phyloP scores from a whole-genome alignment of 2,329 filamentous ascomycete genomes.

The Alternaria postmessia region DNA sequence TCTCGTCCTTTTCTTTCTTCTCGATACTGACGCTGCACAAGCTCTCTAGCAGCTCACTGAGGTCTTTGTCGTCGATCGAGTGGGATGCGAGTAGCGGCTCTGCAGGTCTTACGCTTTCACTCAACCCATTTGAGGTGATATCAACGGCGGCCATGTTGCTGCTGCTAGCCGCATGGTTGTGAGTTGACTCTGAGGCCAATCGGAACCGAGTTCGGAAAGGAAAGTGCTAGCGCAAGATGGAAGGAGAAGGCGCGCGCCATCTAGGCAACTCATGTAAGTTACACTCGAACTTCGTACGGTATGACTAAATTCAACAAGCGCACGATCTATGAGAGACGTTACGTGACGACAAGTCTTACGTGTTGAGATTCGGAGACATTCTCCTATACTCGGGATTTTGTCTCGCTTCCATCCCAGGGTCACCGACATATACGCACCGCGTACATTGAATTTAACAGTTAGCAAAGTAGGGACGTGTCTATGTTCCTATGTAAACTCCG shows the following conservation, averaged over 20 bases:
- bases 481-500: neutral
- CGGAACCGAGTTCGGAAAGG: neutral
- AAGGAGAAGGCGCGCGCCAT: neutral
- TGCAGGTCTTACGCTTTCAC: constrained; percentile 1
- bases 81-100: constrained; percentile 30
- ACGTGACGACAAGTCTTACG: neutral
- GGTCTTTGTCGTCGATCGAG: constrained; percentile 26
- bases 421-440: no score
- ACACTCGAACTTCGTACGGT: neutral
- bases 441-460: no score
- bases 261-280: no score
- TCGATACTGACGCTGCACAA: constrained; percentile 2
- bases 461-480: no score
- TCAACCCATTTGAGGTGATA: neutral
- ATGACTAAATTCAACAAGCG: neutral
- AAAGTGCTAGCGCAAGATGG: neutral
- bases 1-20: neutral
- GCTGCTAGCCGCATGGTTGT: neutral
- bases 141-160: neutral
- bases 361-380: neutral
- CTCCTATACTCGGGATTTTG: neutral
- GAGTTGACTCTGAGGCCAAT: neutral
- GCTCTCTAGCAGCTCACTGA: constrained; percentile 22
- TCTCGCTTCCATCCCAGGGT: no score
- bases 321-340: neutral